These are phyloP conservation scores for Barbarea vulgaris DNA, from an alignment of 345 rosid genomes.

Conservation along the genomic window DNA sequence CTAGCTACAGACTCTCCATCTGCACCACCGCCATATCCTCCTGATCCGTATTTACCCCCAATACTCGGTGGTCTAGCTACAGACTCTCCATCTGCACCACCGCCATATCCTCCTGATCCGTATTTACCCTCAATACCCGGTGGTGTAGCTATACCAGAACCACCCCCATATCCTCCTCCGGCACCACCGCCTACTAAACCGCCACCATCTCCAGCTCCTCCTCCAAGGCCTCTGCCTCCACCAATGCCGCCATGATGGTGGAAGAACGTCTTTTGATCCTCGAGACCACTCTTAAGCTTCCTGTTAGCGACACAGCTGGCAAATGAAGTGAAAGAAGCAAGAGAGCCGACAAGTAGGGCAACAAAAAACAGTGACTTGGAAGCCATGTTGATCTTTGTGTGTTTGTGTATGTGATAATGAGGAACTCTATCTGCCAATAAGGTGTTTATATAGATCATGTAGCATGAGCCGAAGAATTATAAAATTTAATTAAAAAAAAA, in stretches of 20 bases:
- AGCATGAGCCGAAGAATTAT: not conserved
- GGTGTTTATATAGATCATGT: conserved; percentile 36
- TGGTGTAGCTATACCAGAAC: conserved; percentile 46
- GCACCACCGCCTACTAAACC: conserved; percentile 44
- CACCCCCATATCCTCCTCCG: conserved; percentile 37
- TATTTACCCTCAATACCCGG: not conserved
- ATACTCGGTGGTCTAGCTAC: conserved; percentile 42
- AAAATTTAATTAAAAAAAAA: not conserved
- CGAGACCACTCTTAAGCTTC: conserved; percentile 35
- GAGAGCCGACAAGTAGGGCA: conserved; percentile 39
- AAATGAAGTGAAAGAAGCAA: conserved; percentile 37
- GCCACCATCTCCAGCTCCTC: conserved; percentile 44
- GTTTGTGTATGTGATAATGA: conserved; percentile 33
- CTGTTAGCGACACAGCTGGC: conserved; percentile 35
- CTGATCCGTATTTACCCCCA: too few species aligned
- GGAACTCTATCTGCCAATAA: conserved; percentile 16
- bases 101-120: too few species aligned
- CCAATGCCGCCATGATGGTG: conserved; percentile 18
- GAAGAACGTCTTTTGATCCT: conserved; percentile 39
- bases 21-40: conserved; percentile 51
- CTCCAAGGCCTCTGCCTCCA: conserved; percentile 36
- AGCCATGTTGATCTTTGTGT: conserved; percentile 33
- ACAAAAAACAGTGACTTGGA: conserved; percentile 40
- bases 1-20: conserved; percentile 48
- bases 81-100: conserved; percentile 46